These are phyloP conservation scores for Neurospora discreta DNA, from an alignment of 495 filamentous ascomycete species.

Conservation along the genomic window DNA sequence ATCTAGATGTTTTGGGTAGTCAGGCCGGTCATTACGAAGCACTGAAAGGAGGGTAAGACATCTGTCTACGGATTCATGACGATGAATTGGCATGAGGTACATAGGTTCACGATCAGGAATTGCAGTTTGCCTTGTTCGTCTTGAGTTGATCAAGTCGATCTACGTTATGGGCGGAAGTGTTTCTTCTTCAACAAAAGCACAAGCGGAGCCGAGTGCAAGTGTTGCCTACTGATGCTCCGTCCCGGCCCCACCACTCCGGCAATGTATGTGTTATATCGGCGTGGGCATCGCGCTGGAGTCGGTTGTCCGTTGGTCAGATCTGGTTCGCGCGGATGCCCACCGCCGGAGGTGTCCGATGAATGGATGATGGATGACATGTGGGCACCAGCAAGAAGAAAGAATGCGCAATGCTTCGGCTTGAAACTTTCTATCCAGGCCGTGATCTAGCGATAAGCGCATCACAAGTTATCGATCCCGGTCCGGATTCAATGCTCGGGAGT, in stretches of 20 bases:
- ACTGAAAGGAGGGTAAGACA: neutral
- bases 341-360: neutral
- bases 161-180: neutral
- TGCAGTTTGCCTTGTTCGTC: neutral
- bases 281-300: neutral
- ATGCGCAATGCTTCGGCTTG: neutral
- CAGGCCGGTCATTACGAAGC: neutral
- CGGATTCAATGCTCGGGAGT: neutral
- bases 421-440: neutral
- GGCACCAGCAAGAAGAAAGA: neutral
- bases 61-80: neutral
- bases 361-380: neutral
- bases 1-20: neutral
- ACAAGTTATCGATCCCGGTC: neutral
- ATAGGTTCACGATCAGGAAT: neutral
- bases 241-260: neutral
- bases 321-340: neutral
- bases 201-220: neutral
- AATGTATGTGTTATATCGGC: neutral
- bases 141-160: neutral
- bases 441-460: too few relatives aligned
- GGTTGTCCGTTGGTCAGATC: neutral
- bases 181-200: neutral
- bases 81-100: neutral
- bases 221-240: neutral